Evolutionary conservation across 768 basidiomycete species (phyloP).

Genomic region (Saitozyma sp.): DNA sequence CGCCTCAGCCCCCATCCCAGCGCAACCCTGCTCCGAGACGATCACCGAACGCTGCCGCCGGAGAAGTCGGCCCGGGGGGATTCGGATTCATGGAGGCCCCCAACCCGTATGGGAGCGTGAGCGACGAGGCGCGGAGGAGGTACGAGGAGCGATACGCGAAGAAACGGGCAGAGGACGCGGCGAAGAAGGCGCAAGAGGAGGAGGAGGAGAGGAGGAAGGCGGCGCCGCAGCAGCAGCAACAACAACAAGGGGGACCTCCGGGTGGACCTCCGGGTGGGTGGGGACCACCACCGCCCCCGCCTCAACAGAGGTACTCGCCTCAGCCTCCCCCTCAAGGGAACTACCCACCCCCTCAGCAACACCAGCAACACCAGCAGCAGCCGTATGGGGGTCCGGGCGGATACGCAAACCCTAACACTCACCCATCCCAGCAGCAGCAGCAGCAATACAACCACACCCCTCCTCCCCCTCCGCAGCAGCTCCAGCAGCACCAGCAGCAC

Average conservation of each 20-base stretch:
- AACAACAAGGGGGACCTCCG: background rate
- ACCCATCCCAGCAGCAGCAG: slow-evolving; percentile 9
- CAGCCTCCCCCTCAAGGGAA: background rate
- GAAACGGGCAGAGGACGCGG: slow-evolving; percentile 34
- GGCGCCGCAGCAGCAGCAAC: background rate
- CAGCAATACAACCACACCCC: slow-evolving; percentile 9
- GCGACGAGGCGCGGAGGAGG: slow-evolving; percentile 44
- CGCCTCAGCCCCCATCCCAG: slow-evolving; percentile 42
- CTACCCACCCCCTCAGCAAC: slow-evolving; percentile 13
- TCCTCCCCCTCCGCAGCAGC: slow-evolving; percentile 23
- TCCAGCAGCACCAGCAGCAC: slow-evolving; percentile 11
- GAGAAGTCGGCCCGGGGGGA: slow-evolving; percentile 6
- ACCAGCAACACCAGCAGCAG: slow-evolving; percentile 11
- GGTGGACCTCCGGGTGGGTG: background rate
- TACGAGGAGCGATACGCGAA: slow-evolving; percentile 48
- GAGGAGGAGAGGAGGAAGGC: slow-evolving; percentile 10
- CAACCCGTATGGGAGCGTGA: slow-evolving; percentile 41
- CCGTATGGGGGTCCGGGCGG: background rate
- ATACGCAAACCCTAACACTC: background rate
- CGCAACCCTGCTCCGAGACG: slow-evolving; percentile 38
- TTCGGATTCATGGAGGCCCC: slow-evolving; percentile 29
- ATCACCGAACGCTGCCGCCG: background rate
- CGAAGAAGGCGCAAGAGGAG: slow-evolving; percentile 11
- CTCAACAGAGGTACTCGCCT: background rate
- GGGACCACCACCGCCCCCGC: background rate